Base-by-base conservation (phyloP, 768 basidiomycete genomes). In the Cystofilobasidium macerans region DNA sequence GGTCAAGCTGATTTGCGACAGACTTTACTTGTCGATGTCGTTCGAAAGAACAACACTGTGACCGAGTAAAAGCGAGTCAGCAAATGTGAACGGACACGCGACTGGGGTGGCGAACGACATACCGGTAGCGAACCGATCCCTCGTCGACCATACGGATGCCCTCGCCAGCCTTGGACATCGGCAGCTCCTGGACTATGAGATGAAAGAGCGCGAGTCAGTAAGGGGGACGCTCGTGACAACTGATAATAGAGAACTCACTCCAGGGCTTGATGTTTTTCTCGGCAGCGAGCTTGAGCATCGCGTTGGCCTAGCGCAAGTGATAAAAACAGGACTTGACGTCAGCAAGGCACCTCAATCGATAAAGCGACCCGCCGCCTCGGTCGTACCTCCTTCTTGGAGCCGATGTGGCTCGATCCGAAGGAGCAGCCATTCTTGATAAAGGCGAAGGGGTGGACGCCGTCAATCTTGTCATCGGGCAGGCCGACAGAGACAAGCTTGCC, bases 221-320 rank as follows among this genome's bases (percentile, higher is more conserved):
- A 8, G 38, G 16, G 38, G 9, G 38, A 40, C 8, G 38, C n/a
- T n/a, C n/a, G 38, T 40, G 38, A 9, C 38, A 40, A 16, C 16
- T 16, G 38, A 9, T 40, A 40, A 40, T 8, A 40, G 38, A 40
- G 38, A 16, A 40, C 38, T 9, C 8, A 40, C 38, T 54, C 51
- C 51, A 54, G 7, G 51, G 51, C 51, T 54, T 54, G 69, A 85
- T 75, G 1, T 77, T 75, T 73, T 85, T 82, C 68, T 81, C 77
- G 7, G 79, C 80, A 1, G 82, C 83, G 32, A 86, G 79, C 61
- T 82, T 73, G 42, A 85, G 78, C 84, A 85, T 86, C 64, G 80
- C 79, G 22, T 78, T 62, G 24, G 78, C 80, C 45, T 47, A 43
- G 22, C 36, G 36, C 36, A 38, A 14, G 8, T 7, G 36, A 38